A percentile compares a stretch with the other conserved stretches of the same genome.
Evolutionary conservation across 1,284 basidiomycete species (phyloP).

Genomic region (Inonotus obliquus): DNA sequence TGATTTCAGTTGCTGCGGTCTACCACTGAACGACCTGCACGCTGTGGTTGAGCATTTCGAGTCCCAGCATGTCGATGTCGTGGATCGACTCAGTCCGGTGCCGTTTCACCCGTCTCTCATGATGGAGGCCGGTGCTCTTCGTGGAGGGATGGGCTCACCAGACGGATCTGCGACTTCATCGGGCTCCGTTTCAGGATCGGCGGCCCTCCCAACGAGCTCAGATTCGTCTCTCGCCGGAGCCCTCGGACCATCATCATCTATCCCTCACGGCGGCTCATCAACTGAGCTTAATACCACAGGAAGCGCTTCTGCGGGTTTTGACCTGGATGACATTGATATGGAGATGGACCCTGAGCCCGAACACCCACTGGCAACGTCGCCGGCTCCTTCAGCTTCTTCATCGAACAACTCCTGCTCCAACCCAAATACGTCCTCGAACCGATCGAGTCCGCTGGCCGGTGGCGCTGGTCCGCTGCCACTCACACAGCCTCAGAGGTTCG

Average conservation of each 20-base stretch:
- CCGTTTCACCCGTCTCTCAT: constrained; percentile 14
- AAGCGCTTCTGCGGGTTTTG: constrained; percentile 1
- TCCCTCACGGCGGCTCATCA: background rate
- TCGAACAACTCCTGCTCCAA: constrained; percentile 1
- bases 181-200: constrained; percentile 17
- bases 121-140: constrained; percentile 1
- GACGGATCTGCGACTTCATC: background rate
- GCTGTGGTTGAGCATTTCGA: constrained; percentile 86
- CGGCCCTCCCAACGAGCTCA: constrained; percentile 22
- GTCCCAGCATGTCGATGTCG: constrained; percentile 72
- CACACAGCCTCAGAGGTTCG: constrained; percentile 2
- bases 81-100: constrained; percentile 31
- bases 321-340: constrained; percentile 16
- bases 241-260: constrained; percentile 1
- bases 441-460: constrained; percentile 3
- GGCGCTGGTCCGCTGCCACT: background rate
- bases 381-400: background rate
- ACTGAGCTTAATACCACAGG: background rate
- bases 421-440: background rate
- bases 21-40: constrained; percentile 76
- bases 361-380: background rate
- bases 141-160: background rate
- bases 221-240: constrained; percentile 15
- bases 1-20: constrained; percentile 81
- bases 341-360: constrained; percentile 10